These are phyloP conservation scores for Glycine tomentella DNA, from an alignment of 306 rosid genomes.

Conservation along the genomic window DNA sequence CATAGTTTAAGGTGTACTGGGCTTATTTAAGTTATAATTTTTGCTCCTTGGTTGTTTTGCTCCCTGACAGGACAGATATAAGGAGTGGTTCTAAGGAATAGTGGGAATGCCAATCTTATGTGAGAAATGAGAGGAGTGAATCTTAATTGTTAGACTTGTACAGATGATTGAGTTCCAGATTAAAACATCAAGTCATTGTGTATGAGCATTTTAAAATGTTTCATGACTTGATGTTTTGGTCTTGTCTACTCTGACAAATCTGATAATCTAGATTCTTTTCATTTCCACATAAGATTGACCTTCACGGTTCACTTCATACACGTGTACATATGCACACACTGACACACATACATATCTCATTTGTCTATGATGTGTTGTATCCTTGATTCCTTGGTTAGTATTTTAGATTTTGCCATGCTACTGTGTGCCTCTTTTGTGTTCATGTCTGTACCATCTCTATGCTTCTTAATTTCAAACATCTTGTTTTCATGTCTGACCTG, in stretches of 20 bases:
- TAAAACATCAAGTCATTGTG: neutral
- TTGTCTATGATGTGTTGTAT: neutral
- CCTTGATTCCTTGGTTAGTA: neutral
- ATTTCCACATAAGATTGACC: neutral
- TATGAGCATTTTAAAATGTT: neutral
- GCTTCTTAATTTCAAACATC: too few species aligned
- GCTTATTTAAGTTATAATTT: neutral
- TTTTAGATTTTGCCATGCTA: neutral
- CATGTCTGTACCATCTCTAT: too few species aligned
- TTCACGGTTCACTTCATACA: neutral
- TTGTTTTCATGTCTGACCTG: too few species aligned
- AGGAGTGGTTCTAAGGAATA: neutral
- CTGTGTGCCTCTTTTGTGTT: neutral
- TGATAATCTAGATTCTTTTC: slow-evolving; percentile 3
- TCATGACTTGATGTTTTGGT: neutral
- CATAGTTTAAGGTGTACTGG: slow-evolving; percentile 9
- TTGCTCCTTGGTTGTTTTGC: neutral
- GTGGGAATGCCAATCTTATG: neutral
- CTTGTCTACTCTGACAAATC: neutral
- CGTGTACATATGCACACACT: neutral
- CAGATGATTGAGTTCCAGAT: slow-evolving; percentile 13
- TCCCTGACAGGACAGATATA: neutral
- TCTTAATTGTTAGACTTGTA: slow-evolving; percentile 6
- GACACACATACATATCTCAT: neutral
- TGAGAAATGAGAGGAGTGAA: neutral